Evolutionary conservation across 2,329 filamentous ascomycete species (phyloP), one percentile per base, ranked within the genome.

Genomic region (Epichloe gansuensis): DNA sequence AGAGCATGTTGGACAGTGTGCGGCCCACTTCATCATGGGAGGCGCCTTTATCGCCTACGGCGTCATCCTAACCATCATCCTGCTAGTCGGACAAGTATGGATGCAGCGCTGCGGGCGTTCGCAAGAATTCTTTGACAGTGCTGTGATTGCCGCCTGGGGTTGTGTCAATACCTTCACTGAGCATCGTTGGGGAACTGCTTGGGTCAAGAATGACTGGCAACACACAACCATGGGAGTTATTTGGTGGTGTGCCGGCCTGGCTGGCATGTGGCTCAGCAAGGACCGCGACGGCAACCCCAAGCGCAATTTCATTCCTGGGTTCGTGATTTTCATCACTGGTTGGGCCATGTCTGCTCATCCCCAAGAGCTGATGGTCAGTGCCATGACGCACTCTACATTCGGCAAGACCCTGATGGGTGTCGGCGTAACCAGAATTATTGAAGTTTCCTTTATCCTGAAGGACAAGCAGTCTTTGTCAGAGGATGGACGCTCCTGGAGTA

Each of bases 181-280:
- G 68, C 93, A 98, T 65, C 81, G 86, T 50, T 98, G 93, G 93
- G 93, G 93, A 51, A 76, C 76, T 1, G 77, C 80, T 0, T 98
- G 93, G 93, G 89, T 86, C 50, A 82, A 80, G 68, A 97, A 96
- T 63, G 93, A 98, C 67, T 81, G 95, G 71, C 91, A 98, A 67
- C 93, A 98, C 68, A 98, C 93, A 0, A 88, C 87, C n/a, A 97
- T 98, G 91, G 93, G 93, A n/a, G 81, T 98, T 56, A 82, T 98
- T 49, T 98, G 93, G 93, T 98, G 91, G 91, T 87, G 83, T 61
- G 91, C 93, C 7, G 93, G 93, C 25, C 72, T 98, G 34, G 78
- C 91, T 11, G 93, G 93, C 42, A 78, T 98, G 50, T 98, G 91
- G 93, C 75, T 98, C 40, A 95, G 89, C 66, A 80, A 81, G 56